These are phyloP conservation scores for Massarina eburnea DNA, from an alignment of 2,329 filamentous ascomycete genomes.

Conservation along the genomic window DNA sequence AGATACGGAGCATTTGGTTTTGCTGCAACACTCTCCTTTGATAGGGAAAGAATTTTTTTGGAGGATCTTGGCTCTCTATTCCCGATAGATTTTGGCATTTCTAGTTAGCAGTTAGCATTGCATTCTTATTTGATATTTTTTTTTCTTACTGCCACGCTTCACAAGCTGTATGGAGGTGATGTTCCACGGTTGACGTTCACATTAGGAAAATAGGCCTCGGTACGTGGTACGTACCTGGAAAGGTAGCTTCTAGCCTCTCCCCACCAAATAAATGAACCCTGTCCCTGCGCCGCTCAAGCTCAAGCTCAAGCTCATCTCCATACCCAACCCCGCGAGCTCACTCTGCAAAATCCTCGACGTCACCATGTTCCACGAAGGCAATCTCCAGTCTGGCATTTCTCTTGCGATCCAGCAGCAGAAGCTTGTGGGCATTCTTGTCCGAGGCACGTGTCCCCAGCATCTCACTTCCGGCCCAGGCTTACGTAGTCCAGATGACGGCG, in stretches of 20 bases:
- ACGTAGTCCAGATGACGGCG: slow-evolving; percentile 62
- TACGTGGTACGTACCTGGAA: too few relatives aligned
- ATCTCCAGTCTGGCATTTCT: slow-evolving; percentile 77
- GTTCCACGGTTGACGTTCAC: not conserved
- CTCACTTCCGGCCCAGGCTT: not conserved
- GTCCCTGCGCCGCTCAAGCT: too few relatives aligned
- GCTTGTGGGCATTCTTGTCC: slow-evolving; percentile 81
- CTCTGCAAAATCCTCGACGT: slow-evolving; percentile 7
- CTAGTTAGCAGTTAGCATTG: slow-evolving; percentile 8
- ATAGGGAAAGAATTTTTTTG: slow-evolving; percentile 25
- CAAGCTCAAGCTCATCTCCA: slow-evolving; percentile 2
- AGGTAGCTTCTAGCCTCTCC: not conserved
- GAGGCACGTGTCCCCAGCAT: slow-evolving; percentile 53
- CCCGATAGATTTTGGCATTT: slow-evolving; percentile 32
- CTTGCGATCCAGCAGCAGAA: slow-evolving; percentile 74
- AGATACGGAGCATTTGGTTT: slow-evolving; percentile 22
- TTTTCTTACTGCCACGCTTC: not conserved
- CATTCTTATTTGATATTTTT: slow-evolving; percentile 3
- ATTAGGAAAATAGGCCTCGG: not conserved
- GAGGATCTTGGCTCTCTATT: slow-evolving; percentile 26
- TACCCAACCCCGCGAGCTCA: slow-evolving; percentile 20
- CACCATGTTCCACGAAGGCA: slow-evolving; percentile 78
- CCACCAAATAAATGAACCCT: not conserved
- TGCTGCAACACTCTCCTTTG: slow-evolving; percentile 25
- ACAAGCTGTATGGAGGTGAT: not conserved